Percentiles rank a stretch among this genome's conserved stretches.
Conservation (phyloP, 2,329 filamentous ascomycete species). For the Corinectria fuckeliana region DNA sequence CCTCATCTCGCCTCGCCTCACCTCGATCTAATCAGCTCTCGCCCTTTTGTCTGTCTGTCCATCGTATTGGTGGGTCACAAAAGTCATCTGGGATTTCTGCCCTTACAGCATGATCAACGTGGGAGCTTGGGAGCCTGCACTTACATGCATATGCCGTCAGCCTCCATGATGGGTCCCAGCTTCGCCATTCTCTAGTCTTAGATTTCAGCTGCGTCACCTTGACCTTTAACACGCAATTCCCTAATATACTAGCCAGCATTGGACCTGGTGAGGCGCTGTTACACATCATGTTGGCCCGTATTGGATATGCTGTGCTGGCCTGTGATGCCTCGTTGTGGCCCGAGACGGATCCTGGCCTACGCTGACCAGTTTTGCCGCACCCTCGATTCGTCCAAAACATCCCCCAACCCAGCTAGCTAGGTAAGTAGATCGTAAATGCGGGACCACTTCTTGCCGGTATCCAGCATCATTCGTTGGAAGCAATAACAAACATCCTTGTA, state of each 20-base stretch:
- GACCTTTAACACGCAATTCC: no score
- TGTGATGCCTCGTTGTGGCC: not conserved
- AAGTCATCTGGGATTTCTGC: slow-evolving; percentile 10
- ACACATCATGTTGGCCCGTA: not conserved
- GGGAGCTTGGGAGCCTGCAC: slow-evolving; percentile 10
- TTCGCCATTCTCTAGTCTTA: not conserved
- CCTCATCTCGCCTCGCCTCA: not conserved
- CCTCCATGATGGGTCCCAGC: slow-evolving; percentile 8
- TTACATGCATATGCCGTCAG: slow-evolving; percentile 17
- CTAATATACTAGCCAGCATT: no score
- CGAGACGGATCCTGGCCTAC: not conserved
- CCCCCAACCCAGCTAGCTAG: slow-evolving; percentile 17
- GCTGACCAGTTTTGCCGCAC: no score
- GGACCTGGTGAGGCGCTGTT: no score
- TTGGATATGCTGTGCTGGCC: not conserved
- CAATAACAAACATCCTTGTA: slow-evolving; percentile 20
- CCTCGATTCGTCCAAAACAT: not conserved
- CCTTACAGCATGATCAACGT: slow-evolving; percentile 11
- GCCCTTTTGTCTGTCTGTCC: not conserved
- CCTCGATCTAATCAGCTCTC: not conserved
- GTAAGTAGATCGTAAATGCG: slow-evolving; percentile 21
- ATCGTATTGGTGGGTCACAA: slow-evolving; percentile 3
- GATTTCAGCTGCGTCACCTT: slow-evolving; percentile 14
- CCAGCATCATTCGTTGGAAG: slow-evolving; percentile 16
- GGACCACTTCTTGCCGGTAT: not conserved